phyloP scores from a whole-genome alignment of 345 rosid genomes.

The Boechera retrofracta region DNA sequence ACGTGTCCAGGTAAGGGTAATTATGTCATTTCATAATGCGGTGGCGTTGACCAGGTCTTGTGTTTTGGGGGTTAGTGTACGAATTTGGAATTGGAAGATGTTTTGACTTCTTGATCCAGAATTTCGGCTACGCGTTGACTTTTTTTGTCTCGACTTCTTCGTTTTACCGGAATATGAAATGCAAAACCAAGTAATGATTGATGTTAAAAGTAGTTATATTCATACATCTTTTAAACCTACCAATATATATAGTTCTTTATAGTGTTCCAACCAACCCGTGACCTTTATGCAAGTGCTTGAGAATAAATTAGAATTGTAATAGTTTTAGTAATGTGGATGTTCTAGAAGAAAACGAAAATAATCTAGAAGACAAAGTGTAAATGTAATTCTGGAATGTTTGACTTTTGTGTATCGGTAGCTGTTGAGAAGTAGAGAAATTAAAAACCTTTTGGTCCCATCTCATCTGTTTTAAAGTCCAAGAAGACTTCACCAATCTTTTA shows the following conservation, averaged over 20 bases:
- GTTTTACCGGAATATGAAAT: not conserved
- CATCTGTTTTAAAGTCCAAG: conserved; percentile 20
- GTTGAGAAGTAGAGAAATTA: conserved; percentile 31
- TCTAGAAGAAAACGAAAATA: conserved; percentile 11
- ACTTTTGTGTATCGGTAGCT: conserved; percentile 35
- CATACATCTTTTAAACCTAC: conserved; percentile 16
- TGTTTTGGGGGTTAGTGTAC: not conserved
- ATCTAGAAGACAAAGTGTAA: conserved; percentile 30
- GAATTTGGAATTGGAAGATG: conserved; percentile 21
- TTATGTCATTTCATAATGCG: not conserved
- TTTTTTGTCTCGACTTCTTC: not conserved
- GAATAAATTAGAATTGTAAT: not conserved
- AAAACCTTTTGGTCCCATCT: conserved; percentile 27
- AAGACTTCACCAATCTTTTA: conserved; percentile 12
- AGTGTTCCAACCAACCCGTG: conserved; percentile 34
- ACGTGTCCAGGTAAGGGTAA: not conserved
- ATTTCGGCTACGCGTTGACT: conserved; percentile 41
- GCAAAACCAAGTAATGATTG: not conserved
- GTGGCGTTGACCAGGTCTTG: conserved; percentile 35
- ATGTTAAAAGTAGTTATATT: conserved; percentile 11
- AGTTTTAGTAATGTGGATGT: conserved; percentile 18
- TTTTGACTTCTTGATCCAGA: conserved; percentile 34
- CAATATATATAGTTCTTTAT: not conserved
- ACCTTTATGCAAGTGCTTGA: conserved; percentile 17
- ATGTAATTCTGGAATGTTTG: conserved; percentile 35